Percentiles rank a stretch among this genome's conserved stretches.
These are phyloP conservation scores for Pichia occidentalis DNA, from an alignment of 805 yeast genomes.

Conservation along the genomic window DNA sequence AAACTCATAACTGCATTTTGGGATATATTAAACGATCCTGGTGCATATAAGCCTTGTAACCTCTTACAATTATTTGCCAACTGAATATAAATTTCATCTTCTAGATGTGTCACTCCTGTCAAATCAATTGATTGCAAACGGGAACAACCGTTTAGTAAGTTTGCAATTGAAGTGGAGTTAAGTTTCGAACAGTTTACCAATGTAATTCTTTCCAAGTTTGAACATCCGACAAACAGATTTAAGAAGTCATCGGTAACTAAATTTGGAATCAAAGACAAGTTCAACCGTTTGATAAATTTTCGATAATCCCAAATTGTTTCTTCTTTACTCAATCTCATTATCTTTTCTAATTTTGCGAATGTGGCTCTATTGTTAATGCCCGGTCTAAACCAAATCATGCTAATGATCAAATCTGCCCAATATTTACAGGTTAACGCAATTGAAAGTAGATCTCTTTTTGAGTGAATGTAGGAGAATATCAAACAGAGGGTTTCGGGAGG, in stretches of 20 bases:
- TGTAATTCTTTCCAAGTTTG: slow-evolving; percentile 77
- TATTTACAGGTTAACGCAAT: slow-evolving; percentile 68
- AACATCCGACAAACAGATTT: slow-evolving; percentile 56
- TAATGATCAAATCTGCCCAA: slow-evolving; percentile 75
- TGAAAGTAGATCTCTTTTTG: slow-evolving; percentile 52
- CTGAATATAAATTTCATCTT: slow-evolving; percentile 64
- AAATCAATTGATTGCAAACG: slow-evolving; percentile 80
- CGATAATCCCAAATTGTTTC: slow-evolving; percentile 61
- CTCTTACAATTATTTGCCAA: slow-evolving; percentile 67
- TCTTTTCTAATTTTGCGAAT: slow-evolving; percentile 46
- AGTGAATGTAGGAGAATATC: slow-evolving; percentile 57
- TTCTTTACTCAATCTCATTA: slow-evolving; percentile 43
- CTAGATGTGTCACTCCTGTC: slow-evolving; percentile 63
- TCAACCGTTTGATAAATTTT: slow-evolving; percentile 67
- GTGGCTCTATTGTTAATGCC: slow-evolving; percentile 47
- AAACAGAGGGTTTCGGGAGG: slow-evolving; percentile 60
- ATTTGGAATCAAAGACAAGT: slow-evolving; percentile 67
- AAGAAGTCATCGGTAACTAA: slow-evolving; percentile 60
- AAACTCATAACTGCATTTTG: slow-evolving; percentile 56
- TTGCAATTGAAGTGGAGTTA: slow-evolving; percentile 52
- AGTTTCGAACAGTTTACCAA: slow-evolving; percentile 71
- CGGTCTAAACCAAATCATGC: slow-evolving; percentile 85
- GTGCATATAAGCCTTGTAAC: slow-evolving; percentile 85
- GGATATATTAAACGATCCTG: slow-evolving; percentile 69
- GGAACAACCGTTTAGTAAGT: slow-evolving; percentile 56